Percentiles rank a stretch among this genome's conserved stretches.
phyloP scores from a whole-genome alignment of 345 rosid genomes.

The Melaleuca alternifolia region DNA sequence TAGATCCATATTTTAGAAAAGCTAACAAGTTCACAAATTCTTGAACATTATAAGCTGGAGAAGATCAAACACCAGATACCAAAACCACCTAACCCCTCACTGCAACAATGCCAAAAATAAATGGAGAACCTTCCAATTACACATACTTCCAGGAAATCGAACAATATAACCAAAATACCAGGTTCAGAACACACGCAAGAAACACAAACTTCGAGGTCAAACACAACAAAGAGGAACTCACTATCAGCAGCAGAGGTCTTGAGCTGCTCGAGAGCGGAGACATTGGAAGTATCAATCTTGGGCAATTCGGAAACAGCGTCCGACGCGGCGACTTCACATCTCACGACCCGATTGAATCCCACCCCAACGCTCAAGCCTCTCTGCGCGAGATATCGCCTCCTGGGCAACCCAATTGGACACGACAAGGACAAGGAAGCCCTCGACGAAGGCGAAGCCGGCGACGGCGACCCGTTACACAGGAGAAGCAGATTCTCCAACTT shows the following conservation, averaged over 20 bases:
- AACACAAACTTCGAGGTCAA: not conserved
- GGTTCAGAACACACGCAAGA: not conserved
- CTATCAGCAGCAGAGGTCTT: slow-evolving; percentile 6
- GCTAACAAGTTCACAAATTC: not conserved
- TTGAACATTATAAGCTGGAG: not conserved
- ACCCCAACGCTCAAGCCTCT: not conserved
- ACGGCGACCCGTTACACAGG: not conserved
- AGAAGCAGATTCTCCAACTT: slow-evolving; percentile 8
- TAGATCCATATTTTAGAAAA: not conserved
- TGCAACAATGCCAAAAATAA: not conserved
- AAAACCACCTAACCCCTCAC: not conserved
- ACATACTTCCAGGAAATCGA: not conserved
- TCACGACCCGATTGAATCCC: not conserved
- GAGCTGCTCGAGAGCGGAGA: slow-evolving; percentile 46
- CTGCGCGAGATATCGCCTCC: not conserved
- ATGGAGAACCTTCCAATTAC: not conserved
- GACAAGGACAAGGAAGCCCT: not conserved
- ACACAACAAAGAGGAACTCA: not conserved
- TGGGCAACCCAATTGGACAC: not conserved
- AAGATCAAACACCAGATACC: not conserved
- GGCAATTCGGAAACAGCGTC: not conserved
- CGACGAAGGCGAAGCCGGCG: not conserved
- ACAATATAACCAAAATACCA: not conserved
- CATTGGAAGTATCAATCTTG: slow-evolving; percentile 21
- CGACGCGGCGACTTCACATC: not conserved